Percentiles rank a stretch among this genome's conserved stretches.
Evolutionary conservation across 108 stramenopile species (phyloP).

Genomic region (Cylindrotheca fusiformis): DNA sequence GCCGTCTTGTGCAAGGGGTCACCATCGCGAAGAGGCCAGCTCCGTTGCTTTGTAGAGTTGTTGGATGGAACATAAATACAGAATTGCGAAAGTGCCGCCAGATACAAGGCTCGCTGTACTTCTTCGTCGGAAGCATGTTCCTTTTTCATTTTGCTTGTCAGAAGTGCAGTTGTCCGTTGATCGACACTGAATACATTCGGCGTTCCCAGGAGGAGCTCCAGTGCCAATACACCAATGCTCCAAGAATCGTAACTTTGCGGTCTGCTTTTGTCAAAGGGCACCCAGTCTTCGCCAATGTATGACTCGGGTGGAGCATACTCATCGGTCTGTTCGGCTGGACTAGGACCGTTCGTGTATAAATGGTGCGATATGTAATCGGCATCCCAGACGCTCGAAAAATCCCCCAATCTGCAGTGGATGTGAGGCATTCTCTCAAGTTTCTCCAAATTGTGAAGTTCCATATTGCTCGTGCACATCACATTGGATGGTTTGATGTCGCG

Average conservation of each 20-base stretch:
- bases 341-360: slow-evolving; percentile 69
- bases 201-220: slow-evolving; percentile 91
- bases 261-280: slow-evolving; percentile 48
- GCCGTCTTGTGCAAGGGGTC: slow-evolving; percentile 65
- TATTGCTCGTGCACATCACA: slow-evolving; percentile 61
- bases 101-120: slow-evolving; percentile 62
- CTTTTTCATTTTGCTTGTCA: slow-evolving; percentile 66
- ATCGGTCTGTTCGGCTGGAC: slow-evolving; percentile 63
- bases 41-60: slow-evolving; percentile 11
- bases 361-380: slow-evolving; percentile 44
- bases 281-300: slow-evolving; percentile 46
- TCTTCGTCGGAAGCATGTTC: slow-evolving; percentile 64
- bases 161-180: slow-evolving; percentile 84
- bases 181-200: slow-evolving; percentile 94
- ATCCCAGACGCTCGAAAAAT: slow-evolving; percentile 78
- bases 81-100: slow-evolving; percentile 81
- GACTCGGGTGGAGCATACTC: slow-evolving; percentile 86
- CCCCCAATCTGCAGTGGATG: slow-evolving; percentile 61
- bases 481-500: slow-evolving; percentile 83
- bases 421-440: slow-evolving; percentile 5
- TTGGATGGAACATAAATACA: slow-evolving; percentile 71
- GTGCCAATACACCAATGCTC: slow-evolving; percentile 81
- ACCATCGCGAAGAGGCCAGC: slow-evolving; percentile 68
- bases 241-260: slow-evolving; percentile 82
- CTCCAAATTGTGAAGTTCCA: slow-evolving; percentile 20